These are phyloP conservation scores for Tricholoma bakamatsutake DNA, from an alignment of 768 basidiomycete species.

Conservation along the genomic window DNA sequence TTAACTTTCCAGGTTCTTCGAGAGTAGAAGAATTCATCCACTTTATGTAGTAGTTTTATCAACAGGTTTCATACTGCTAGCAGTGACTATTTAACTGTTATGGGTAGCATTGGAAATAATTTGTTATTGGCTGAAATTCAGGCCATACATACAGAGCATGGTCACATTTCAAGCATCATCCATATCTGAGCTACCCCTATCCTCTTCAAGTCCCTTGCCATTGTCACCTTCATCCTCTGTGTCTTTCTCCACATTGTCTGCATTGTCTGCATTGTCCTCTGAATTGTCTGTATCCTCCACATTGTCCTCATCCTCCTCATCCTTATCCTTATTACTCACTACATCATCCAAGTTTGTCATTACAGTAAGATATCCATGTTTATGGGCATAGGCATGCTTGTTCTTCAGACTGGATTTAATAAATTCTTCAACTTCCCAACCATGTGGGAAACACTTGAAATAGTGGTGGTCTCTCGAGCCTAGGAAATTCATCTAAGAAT, in stretches of 20 bases:
- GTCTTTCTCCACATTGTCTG: no score
- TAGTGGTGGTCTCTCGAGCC: not conserved
- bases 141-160: not conserved
- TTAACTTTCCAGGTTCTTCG: no score
- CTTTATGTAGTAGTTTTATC: no score
- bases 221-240: not conserved
- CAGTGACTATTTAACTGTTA: not conserved
- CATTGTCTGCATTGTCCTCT: not conserved
- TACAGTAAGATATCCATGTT: not conserved
- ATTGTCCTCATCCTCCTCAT: not conserved
- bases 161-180: not conserved
- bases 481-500: not conserved
- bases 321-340: not conserved
- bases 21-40: no score
- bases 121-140: not conserved
- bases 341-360: not conserved
- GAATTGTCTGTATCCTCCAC: not conserved
- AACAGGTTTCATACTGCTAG: no score
- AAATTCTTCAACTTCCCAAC: not conserved
- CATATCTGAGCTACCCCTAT: not conserved
- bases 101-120: not conserved
- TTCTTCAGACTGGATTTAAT: constrained; percentile 1
- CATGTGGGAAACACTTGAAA: not conserved
- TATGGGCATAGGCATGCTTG: not conserved
- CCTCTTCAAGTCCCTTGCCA: not conserved